Base-by-base conservation (phyloP, 2,329 filamentous ascomycete genomes). In the Stemphylium beticola region DNA sequence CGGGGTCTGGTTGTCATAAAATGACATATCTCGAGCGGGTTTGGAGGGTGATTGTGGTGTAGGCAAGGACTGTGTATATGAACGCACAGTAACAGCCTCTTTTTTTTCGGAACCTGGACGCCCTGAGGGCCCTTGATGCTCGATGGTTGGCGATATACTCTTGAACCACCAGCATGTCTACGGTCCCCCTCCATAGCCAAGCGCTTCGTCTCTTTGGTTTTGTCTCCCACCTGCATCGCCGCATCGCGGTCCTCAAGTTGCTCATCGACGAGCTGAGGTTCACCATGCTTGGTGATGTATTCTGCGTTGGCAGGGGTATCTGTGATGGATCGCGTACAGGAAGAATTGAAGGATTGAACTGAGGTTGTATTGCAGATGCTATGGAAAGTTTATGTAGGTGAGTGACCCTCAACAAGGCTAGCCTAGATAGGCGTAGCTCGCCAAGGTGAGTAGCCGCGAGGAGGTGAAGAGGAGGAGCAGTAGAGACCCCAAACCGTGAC, bases 1-100 rank as follows among this genome's bases (percentile, higher is more conserved):
- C 2, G 20, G 24, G 15, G 37, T 58, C 32, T 50, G 50, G 4
- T 38, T 49, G 6, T 52, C 43, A 14, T 43, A 38, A 7, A 49
- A 42, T 14, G 47, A 34, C 11, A 22, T 29, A 14, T 29, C 11
- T 9, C 32, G 36, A n/a, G 44, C 1, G 11, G 20, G 15, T 10
- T 36, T 29, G n/a, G 18, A 4, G 15, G 31, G 10, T 4, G 26
- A 4, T 7, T 15, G 18, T 14, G 17, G n/a, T 6, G 29, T 24
- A 17, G 8, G 4, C 24, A 15, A 38, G n/a, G 2, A 20, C 12
- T n/a, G 22, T 1, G 24, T 8, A 33, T n/a, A 31, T 8, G 20
- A 18, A 17, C 8, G 26, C 9, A 33, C n/a, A 6, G 37, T 20
- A 7, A 4, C 4, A 15, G 12, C 26, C 3, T n/a, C 6, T 20